Evolutionary conservation across 805 yeast genomes (phyloP).

Genomic region (Wickerhamomyces bisporus): DNA sequence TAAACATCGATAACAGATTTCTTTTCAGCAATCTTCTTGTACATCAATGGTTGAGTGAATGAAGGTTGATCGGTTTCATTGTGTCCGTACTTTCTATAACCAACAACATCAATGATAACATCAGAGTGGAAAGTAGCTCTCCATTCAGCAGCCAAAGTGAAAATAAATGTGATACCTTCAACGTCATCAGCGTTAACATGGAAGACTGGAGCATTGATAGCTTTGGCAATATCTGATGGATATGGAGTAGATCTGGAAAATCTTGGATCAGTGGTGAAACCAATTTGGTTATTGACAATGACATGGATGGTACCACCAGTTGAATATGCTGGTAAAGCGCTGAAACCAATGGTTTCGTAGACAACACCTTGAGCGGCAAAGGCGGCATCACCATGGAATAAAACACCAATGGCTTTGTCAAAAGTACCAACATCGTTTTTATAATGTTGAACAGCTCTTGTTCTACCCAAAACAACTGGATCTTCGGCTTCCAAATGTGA

Average conservation of each 20-base stretch:
- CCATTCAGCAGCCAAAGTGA: constrained; percentile 98
- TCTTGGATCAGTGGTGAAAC: constrained; percentile 98
- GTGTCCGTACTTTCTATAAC: constrained; percentile 98
- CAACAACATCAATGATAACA: constrained; percentile 93
- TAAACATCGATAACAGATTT: constrained; percentile 84
- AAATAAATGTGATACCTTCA: constrained; percentile 86
- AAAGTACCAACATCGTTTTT: constrained; percentile 80
- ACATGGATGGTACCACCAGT: constrained; percentile 98
- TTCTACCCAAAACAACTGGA: constrained; percentile 97
- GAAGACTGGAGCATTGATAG: constrained; percentile 97
- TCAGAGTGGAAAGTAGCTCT: constrained; percentile 95
- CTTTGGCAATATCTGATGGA: constrained; percentile 95
- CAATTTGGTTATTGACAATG: constrained; percentile 96
- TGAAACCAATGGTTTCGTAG: constrained; percentile 96
- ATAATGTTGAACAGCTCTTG: constrained; percentile 91
- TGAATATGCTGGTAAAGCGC: constrained; percentile 86
- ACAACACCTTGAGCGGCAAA: constrained; percentile 99
- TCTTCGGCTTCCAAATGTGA: constrained; percentile 99
- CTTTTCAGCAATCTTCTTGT: constrained; percentile 84
- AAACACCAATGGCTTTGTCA: constrained; percentile 84
- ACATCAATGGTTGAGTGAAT: constrained; percentile 98
- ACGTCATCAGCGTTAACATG: constrained; percentile 98
- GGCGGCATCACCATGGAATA: constrained; percentile 99
- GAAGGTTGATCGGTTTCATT: constrained; percentile 99
- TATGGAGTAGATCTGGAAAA: constrained; percentile 96